Evolutionary conservation across 192 early-diverging fungal genomes (phyloP).

Genomic region (Coemansia sp.): DNA sequence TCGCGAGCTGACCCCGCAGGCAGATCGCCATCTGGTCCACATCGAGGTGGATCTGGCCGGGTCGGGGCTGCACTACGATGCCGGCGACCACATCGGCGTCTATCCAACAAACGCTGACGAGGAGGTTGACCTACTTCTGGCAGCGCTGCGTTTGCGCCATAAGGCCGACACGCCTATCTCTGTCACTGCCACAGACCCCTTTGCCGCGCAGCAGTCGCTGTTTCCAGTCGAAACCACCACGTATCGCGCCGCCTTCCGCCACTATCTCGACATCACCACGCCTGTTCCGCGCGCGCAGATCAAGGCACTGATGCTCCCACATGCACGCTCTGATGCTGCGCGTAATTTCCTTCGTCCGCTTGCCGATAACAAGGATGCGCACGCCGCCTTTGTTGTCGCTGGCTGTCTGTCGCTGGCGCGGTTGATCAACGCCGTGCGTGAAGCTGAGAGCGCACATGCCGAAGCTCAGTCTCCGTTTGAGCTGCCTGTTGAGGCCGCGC

Average conservation of each 20-base stretch:
- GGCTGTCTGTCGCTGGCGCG: slow-evolving; percentile 73
- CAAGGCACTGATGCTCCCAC: slow-evolving; percentile 59
- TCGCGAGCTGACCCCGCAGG: slow-evolving; percentile 65
- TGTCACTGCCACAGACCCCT: slow-evolving; percentile 70
- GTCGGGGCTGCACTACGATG: slow-evolving; percentile 80
- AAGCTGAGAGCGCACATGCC: slow-evolving; percentile 33
- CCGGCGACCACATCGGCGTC: slow-evolving; percentile 95
- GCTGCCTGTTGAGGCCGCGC: slow-evolving; percentile 80
- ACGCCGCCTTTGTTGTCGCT: slow-evolving; percentile 60
- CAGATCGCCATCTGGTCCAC: slow-evolving; percentile 86
- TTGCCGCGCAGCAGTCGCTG: slow-evolving; percentile 75
- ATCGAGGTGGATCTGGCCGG: slow-evolving; percentile 89
- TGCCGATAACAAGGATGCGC: slow-evolving; percentile 70
- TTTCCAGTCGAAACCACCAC: slow-evolving; percentile 88
- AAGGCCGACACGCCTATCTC: slow-evolving; percentile 70
- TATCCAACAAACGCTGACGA: slow-evolving; percentile 85
- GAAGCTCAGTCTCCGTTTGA: slow-evolving; percentile 40
- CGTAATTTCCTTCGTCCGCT: slow-evolving; percentile 56
- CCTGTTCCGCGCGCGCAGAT: slow-evolving; percentile 73
- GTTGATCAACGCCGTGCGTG: slow-evolving; percentile 69
- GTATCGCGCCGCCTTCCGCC: slow-evolving; percentile 81
- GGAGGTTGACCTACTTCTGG: slow-evolving; percentile 69
- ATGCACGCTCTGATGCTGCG: slow-evolving; percentile 59
- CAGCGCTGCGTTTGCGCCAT: slow-evolving; percentile 61
- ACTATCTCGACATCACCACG: slow-evolving; percentile 88